Base-by-base conservation (phyloP, 116 monocot genomes). In the Papilionanthe hybrid region DNA sequence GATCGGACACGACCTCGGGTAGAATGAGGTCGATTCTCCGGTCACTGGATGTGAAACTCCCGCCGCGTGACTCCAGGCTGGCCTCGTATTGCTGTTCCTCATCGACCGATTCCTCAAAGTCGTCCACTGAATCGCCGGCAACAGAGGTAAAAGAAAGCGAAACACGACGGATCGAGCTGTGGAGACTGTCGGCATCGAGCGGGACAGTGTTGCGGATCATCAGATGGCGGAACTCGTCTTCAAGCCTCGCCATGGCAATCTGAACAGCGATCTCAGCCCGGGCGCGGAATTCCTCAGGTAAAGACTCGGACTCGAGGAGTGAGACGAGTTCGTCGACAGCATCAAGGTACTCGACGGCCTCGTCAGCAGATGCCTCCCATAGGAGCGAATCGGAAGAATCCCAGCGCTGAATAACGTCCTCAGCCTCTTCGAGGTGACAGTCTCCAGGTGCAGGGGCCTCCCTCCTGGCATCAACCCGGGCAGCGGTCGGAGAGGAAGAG, bases 211-310 rank as follows among this genome's bases (percentile, higher is more conserved):
- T 86, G 23, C 83, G 86, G 48, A 91, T 80, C 89, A 95, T 86
- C 53, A 90, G 72, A 68, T 83, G 84, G n/a, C 90, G 89, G 75
- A 95, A 89, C 86, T 95, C 95, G 28, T 95, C 95, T 78, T 92
- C 95, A 43, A 95, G 86, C 73, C 85, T 83, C 19, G 81, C 58
- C 92, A 92, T 90, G 43, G 95, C 86, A 37, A 82, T 86, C 89
- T 94, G 95, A 37, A 95, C 83, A 17, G 75, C 76, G 55, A 55
- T 85, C 84, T 92, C 95, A 23, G 89, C 95, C 56, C 90, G 84
- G 20, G 75, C 77, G 45, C 76, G 81, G 60, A 86, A 63, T 58
- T 58, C 56, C 43, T 23, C 69, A 17, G 12, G 41, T 18, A 65
- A 83, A 12, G 57, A 83, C 9, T 5, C 68, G 32, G 29, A 20